phyloP scores from a whole-genome alignment of 2,329 filamentous ascomycete species.

The Arthroderma sp. region DNA sequence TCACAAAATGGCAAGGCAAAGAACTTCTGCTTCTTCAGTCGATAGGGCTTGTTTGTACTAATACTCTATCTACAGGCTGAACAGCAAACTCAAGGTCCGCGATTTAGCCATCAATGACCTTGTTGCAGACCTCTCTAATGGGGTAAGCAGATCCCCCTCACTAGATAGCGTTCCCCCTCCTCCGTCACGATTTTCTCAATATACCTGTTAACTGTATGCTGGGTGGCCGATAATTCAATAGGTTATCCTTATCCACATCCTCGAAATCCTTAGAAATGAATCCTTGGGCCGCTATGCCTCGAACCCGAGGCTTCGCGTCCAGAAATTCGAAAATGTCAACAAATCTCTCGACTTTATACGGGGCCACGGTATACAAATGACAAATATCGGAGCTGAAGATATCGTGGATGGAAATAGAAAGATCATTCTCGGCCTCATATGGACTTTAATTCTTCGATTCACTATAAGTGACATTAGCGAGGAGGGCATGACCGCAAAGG shows the following conservation, averaged over 20 bases:
- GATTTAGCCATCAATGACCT: constrained; percentile 73
- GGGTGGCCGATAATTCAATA: constrained; percentile 22
- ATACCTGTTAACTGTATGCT: background rate
- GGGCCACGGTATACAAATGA: constrained; percentile 83
- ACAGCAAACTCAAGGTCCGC: constrained; percentile 77
- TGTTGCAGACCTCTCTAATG: constrained; percentile 80
- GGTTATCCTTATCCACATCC: constrained; percentile 90
- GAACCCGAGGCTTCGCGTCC: constrained; percentile 88
- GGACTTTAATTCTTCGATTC: constrained; percentile 94
- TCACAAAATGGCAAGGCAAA: constrained; percentile 72
- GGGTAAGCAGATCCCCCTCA: constrained; percentile 47
- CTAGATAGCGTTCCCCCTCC: constrained; percentile 2
- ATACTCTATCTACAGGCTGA: constrained; percentile 51
- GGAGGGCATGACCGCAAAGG: constrained; percentile 94
- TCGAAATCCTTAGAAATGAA: constrained; percentile 89
- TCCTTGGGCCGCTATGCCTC: constrained; percentile 93
- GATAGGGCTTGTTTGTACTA: background rate
- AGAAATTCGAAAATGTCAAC: constrained; percentile 97
- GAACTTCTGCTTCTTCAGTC: constrained; percentile 2
- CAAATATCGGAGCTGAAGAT: constrained; percentile 95
- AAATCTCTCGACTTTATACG: constrained; percentile 89
- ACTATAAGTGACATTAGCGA: constrained; percentile 98
- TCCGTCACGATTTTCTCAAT: constrained; percentile 1
- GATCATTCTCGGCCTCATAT: constrained; percentile 93
- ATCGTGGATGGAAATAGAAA: constrained; percentile 96